A percentile compares a stretch with the other conserved stretches of the same genome.
Conservation (phyloP, 179 eudicot species). For the Beta lomatogona region DNA sequence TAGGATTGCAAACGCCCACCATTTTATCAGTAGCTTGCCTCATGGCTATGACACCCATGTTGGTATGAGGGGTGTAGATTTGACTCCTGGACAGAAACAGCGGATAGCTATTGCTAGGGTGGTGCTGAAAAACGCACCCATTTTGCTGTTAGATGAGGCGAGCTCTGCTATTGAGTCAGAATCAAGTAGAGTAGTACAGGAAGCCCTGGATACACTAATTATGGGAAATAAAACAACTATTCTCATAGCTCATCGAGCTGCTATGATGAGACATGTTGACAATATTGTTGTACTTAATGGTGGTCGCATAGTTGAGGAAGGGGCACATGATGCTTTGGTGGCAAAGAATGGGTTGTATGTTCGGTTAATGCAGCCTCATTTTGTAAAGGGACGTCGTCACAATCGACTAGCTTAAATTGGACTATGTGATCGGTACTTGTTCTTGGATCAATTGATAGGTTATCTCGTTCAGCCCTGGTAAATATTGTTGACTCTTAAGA, state of each 20-base stretch:
- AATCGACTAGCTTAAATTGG: slow-evolving; percentile 58
- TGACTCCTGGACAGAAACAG: slow-evolving; percentile 97
- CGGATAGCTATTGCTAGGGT: slow-evolving; percentile 93
- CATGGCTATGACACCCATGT: slow-evolving; percentile 98
- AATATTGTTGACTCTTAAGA: slow-evolving; percentile 18
- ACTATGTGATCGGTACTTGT: neutral
- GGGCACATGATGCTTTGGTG: slow-evolving; percentile 70
- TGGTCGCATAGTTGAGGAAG: slow-evolving; percentile 95
- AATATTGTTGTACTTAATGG: slow-evolving; percentile 97
- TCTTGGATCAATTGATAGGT: slow-evolving; percentile 5
- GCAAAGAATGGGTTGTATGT: slow-evolving; percentile 86
- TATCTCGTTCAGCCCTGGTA: slow-evolving; percentile 3
- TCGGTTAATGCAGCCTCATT: slow-evolving; percentile 96
- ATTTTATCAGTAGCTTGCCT: slow-evolving; percentile 95
- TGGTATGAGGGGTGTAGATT: slow-evolving; percentile 97
- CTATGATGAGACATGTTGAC: slow-evolving; percentile 98
- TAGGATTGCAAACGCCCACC: slow-evolving; percentile 98
- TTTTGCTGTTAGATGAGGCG: slow-evolving; percentile 89
- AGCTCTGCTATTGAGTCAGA: slow-evolving; percentile 97
- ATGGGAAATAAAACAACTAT: slow-evolving; percentile 97
- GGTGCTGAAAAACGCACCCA: slow-evolving; percentile 89
- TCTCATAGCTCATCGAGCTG: slow-evolving; percentile 92
- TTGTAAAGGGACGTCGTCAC: slow-evolving; percentile 84
- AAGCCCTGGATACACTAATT: slow-evolving; percentile 88
- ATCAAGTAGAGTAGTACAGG: slow-evolving; percentile 95